phyloP scores from a whole-genome alignment of 345 rosid species.

The Dipteronia sinensis region DNA sequence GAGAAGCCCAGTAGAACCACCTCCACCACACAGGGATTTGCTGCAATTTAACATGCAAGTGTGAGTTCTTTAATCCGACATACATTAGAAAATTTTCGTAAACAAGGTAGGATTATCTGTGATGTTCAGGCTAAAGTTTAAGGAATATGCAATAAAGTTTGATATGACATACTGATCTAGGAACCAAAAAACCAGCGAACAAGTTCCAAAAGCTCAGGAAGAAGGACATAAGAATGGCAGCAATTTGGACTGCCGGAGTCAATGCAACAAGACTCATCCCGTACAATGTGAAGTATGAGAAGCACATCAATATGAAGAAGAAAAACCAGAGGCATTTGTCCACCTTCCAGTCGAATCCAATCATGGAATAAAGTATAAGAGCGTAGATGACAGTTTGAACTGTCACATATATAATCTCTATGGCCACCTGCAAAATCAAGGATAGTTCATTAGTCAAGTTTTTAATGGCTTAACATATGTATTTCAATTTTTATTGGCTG shows the following conservation, averaged over 20 bases:
- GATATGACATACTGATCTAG: constrained; percentile 31
- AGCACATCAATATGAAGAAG: constrained; percentile 61
- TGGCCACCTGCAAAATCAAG: constrained; percentile 54
- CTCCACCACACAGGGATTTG: constrained; percentile 92
- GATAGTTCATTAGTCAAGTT: neutral
- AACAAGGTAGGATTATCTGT: no score
- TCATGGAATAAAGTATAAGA: constrained; percentile 71
- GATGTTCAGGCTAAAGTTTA: no score
- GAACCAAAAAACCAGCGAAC: constrained; percentile 77
- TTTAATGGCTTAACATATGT: no score
- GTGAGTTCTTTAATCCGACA: neutral
- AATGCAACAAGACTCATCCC: constrained; percentile 84
- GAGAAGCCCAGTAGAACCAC: constrained; percentile 85
- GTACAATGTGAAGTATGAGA: constrained; percentile 68
- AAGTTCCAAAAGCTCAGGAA: constrained; percentile 86
- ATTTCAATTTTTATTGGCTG: neutral
- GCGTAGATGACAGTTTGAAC: constrained; percentile 54
- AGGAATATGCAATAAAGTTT: no score
- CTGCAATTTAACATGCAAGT: constrained; percentile 29
- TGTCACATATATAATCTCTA: constrained; percentile 59
- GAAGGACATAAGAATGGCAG: constrained; percentile 74
- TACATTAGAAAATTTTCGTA: no score
- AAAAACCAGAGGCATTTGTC: constrained; percentile 59
- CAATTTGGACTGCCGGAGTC: constrained; percentile 72
- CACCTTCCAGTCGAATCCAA: constrained; percentile 64